Percentiles rank a stretch among this genome's conserved stretches.
These are phyloP conservation scores for Fusarium nurragi DNA, from an alignment of 2,329 filamentous ascomycete species.

Conservation along the genomic window DNA sequence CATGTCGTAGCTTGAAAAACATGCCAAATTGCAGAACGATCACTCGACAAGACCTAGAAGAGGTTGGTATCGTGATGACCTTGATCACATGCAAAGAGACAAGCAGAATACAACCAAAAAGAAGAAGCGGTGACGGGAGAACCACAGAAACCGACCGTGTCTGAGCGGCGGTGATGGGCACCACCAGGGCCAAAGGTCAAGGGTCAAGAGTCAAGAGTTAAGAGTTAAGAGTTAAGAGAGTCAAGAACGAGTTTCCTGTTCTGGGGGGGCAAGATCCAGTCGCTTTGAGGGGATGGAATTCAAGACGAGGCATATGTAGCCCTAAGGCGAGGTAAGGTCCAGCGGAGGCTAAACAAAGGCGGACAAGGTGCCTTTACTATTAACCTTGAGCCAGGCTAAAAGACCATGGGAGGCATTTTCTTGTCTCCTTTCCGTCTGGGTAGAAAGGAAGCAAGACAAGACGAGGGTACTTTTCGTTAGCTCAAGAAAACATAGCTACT, in stretches of 20 bases:
- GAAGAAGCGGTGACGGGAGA: constrained; percentile 30
- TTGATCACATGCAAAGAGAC: constrained; percentile 26
- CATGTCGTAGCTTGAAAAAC: background rate
- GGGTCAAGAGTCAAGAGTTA: background rate
- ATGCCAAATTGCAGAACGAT: background rate
- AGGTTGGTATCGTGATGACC: background rate
- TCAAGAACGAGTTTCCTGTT: constrained; percentile 25
- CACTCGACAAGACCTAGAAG: background rate
- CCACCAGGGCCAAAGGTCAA: background rate
- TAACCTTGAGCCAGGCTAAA: constrained; percentile 15
- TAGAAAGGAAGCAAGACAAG: background rate
- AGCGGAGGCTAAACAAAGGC: constrained; percentile 23
- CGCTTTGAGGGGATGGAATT: constrained; percentile 16
- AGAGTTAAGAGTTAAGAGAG: constrained; percentile 8
- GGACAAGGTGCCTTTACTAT: constrained; percentile 4
- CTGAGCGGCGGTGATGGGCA: constrained; percentile 22
- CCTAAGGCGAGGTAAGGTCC: constrained; percentile 6
- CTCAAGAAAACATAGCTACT: background rate
- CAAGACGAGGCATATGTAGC: constrained; percentile 26
- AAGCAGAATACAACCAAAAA: background rate
- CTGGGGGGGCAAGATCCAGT: constrained; percentile 14
- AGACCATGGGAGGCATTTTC: constrained; percentile 15
- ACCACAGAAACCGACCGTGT: constrained; percentile 6
- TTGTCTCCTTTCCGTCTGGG: background rate
- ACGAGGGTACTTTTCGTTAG: constrained; percentile 1